Percentiles rank a stretch among this genome's conserved stretches.
These are phyloP conservation scores for Colletotrichum sidae DNA, from an alignment of 2,329 filamentous ascomycete species.

Conservation along the genomic window DNA sequence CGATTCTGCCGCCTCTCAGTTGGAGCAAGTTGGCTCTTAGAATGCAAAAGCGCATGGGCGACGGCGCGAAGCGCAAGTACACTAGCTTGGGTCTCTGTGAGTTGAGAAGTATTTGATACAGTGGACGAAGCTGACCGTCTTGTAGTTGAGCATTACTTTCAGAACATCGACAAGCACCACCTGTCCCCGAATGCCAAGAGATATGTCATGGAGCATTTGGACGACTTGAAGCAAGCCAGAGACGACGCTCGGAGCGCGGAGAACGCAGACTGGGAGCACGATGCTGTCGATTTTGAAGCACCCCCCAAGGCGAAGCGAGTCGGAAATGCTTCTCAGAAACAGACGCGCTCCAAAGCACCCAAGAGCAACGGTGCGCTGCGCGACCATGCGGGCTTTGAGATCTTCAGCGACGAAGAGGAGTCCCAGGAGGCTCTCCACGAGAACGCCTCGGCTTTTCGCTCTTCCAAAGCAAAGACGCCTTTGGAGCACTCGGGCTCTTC, in stretches of 20 bases:
- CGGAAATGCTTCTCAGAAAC: not conserved
- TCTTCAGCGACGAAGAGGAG: too few relatives aligned
- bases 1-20: constrained; percentile 40
- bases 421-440: too few relatives aligned
- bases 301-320: too few relatives aligned
- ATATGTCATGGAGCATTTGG: constrained; percentile 49
- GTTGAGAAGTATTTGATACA: constrained; percentile 34
- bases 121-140: not conserved
- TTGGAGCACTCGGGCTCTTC: too few relatives aligned
- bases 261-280: not conserved
- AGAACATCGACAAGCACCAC: constrained; percentile 53
- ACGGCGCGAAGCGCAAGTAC: constrained; percentile 51
- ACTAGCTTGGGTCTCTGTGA: constrained; percentile 54
- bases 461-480: too few relatives aligned
- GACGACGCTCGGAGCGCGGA: not conserved
- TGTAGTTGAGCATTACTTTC: constrained; percentile 59
- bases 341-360: too few relatives aligned
- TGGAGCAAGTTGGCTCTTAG: constrained; percentile 52
- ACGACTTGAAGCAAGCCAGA: constrained; percentile 14
- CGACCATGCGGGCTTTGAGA: too few relatives aligned
- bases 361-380: too few relatives aligned
- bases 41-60: constrained; percentile 53
- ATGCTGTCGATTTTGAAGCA: not conserved
- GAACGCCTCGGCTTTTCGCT: too few relatives aligned
- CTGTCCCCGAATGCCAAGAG: constrained; percentile 50